These are phyloP conservation scores for Fusarium guadeloupense DNA, from an alignment of 2,329 filamentous ascomycete genomes.

Conservation along the genomic window DNA sequence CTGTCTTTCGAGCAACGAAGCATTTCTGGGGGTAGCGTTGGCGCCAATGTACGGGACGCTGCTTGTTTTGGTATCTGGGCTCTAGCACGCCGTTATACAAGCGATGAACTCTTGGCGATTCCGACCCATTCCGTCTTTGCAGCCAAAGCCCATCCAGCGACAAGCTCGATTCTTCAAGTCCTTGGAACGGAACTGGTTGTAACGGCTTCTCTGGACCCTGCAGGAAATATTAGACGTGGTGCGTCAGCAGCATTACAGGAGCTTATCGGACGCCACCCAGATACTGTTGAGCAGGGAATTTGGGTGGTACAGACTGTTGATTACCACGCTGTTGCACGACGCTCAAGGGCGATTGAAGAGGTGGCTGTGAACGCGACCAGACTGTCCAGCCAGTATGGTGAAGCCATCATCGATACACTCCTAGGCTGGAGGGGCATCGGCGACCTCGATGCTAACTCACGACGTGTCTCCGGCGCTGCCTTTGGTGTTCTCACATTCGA, in stretches of 20 bases:
- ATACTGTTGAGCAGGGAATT: conserved; percentile 84
- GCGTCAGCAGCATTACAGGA: conserved; percentile 95
- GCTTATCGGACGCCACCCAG: conserved; percentile 89
- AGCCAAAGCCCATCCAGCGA: conserved; percentile 49
- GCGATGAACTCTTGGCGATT: conserved; percentile 75
- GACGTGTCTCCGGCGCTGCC: conserved; percentile 75
- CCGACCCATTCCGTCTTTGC: conserved; percentile 57
- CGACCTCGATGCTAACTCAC: conserved; percentile 77
- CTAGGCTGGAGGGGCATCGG: conserved; percentile 90
- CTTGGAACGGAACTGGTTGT: conserved; percentile 84
- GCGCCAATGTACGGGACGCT: conserved; percentile 91
- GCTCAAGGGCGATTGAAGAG: conserved; percentile 80
- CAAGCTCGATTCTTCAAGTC: conserved; percentile 72
- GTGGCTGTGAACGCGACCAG: conserved; percentile 75
- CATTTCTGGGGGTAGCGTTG: conserved; percentile 83
- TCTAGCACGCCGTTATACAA: conserved; percentile 85
- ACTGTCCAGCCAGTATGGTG: conserved; percentile 75
- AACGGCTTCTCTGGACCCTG: conserved; percentile 84
- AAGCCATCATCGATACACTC: conserved; percentile 74
- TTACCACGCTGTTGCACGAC: conserved; percentile 91
- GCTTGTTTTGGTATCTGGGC: conserved; percentile 98
- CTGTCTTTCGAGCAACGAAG: conserved; percentile 90
- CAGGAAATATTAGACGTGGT: conserved; percentile 91
- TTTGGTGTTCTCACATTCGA: conserved; percentile 68
- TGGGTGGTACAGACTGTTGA: conserved; percentile 88